These are phyloP conservation scores for Polygonum aviculare DNA, from an alignment of 148 eudicot species.

Conservation along the genomic window DNA sequence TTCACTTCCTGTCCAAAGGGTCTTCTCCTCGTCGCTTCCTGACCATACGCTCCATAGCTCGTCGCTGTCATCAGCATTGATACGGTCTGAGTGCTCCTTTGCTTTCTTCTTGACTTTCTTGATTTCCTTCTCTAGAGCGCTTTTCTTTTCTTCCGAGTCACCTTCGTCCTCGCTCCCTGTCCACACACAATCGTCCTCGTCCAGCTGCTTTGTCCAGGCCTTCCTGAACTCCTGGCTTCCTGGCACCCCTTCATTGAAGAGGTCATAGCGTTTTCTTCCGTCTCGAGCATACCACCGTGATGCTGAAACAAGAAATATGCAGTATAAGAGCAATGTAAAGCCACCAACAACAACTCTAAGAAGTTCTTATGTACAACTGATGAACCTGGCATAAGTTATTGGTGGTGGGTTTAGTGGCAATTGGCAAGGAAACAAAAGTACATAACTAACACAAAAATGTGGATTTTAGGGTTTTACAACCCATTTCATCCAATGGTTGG, in stretches of 20 bases:
- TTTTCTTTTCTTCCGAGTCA: slow-evolving; percentile 35
- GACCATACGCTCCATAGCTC: slow-evolving; percentile 82
- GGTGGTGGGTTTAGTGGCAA: not conserved
- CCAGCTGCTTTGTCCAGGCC: slow-evolving; percentile 70
- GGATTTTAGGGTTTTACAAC: not conserved
- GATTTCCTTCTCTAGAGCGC: slow-evolving; percentile 63
- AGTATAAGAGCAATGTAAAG: not conserved
- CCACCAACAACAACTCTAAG: not conserved
- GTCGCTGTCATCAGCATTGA: slow-evolving; percentile 91
- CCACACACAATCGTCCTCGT: slow-evolving; percentile 75
- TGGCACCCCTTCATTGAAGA: slow-evolving; percentile 67
- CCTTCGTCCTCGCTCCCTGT: slow-evolving; percentile 87
- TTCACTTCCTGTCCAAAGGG: slow-evolving; percentile 91
- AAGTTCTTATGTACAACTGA: not conserved
- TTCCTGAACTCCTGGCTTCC: slow-evolving; percentile 69
- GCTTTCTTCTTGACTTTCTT: slow-evolving; percentile 69
- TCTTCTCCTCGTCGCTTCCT: slow-evolving; percentile 86
- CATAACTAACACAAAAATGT: not conserved
- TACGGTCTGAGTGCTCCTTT: slow-evolving; percentile 62
- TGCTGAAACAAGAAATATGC: slow-evolving; percentile 21
- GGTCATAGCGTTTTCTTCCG: slow-evolving; percentile 55
- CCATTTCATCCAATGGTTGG: not conserved
- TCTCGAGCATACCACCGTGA: slow-evolving; percentile 56
- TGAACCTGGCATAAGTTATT: not conserved
- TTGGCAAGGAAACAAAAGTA: not conserved